These are phyloP conservation scores for Dioszegia aurantiaca DNA, from an alignment of 768 basidiomycete genomes.

Conservation along the genomic window DNA sequence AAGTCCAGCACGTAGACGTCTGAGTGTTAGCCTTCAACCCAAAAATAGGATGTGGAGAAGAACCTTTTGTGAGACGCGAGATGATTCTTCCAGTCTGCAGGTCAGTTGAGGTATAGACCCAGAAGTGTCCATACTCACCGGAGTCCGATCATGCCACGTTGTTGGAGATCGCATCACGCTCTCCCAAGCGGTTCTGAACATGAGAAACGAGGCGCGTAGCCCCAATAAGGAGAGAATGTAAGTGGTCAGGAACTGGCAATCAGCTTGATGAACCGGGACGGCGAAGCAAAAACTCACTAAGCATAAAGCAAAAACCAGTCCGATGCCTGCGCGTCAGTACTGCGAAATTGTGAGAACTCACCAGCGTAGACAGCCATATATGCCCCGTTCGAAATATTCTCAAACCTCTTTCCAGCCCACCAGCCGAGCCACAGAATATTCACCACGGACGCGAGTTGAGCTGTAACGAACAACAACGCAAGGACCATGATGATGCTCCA, in stretches of 20 bases:
- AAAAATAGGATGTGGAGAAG: slow-evolving; percentile 49
- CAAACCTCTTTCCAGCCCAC: slow-evolving; percentile 64
- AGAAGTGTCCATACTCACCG: slow-evolving; percentile 5
- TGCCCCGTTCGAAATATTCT: slow-evolving; percentile 60
- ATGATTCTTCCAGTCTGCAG: slow-evolving; percentile 48
- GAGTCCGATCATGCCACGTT: slow-evolving; percentile 70
- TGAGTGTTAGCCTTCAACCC: slow-evolving; percentile 26
- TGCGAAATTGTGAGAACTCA: slow-evolving; percentile 13
- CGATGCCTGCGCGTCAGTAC: slow-evolving; percentile 22
- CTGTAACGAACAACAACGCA: slow-evolving; percentile 55
- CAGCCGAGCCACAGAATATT: slow-evolving; percentile 70
- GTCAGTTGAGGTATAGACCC: not conserved
- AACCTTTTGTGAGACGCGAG: slow-evolving; percentile 55
- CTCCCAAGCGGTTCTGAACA: slow-evolving; percentile 62
- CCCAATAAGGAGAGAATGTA: slow-evolving; percentile 43
- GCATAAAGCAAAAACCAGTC: slow-evolving; percentile 28
- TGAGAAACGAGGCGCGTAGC: slow-evolving; percentile 53
- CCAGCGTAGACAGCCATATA: slow-evolving; percentile 65
- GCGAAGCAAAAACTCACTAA: slow-evolving; percentile 11
- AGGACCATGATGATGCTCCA: slow-evolving; percentile 56
- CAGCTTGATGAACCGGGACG: not conserved
- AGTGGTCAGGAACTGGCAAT: slow-evolving; percentile 29
- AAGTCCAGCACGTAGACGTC: slow-evolving; percentile 51
- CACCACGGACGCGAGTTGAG: slow-evolving; percentile 61
- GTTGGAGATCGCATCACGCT: slow-evolving; percentile 63